phyloP scores from a whole-genome alignment of 108 stramenopile species.

The Craspedostauros australis region DNA sequence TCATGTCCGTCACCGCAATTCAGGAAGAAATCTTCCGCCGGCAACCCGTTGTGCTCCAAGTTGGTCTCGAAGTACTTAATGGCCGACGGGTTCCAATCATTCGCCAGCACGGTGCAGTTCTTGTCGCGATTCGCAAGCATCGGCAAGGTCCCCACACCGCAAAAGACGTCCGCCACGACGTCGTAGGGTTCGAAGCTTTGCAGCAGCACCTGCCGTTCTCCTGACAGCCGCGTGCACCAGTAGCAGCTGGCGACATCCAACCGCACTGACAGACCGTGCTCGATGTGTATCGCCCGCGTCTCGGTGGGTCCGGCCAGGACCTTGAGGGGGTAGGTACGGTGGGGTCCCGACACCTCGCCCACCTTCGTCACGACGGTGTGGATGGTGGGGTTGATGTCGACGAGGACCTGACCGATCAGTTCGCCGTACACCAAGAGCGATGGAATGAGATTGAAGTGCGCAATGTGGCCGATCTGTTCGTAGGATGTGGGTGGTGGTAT shows the following conservation, averaged over 20 bases:
- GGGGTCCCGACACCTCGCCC: conserved; percentile 85
- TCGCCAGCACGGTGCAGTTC: conserved; percentile 59
- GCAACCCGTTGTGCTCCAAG: conserved; percentile 20
- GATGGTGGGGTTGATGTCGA: conserved; percentile 72
- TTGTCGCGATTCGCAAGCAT: conserved; percentile 47
- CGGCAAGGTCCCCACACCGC: conserved; percentile 93
- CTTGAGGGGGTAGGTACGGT: conserved; percentile 90
- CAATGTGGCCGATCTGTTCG: conserved; percentile 94
- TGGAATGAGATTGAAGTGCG: conserved; percentile 89
- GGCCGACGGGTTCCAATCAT: conserved; percentile 87
- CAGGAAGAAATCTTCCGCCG: conserved; percentile 15
- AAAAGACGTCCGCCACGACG: conserved; percentile 88
- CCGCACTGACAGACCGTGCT: conserved; percentile 66
- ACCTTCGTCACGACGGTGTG: conserved; percentile 94
- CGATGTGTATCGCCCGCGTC: conserved; percentile 61
- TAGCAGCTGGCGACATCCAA: conserved; percentile 93
- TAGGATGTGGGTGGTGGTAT: conserved; percentile 78
- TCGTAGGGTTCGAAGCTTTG: conserved; percentile 32
- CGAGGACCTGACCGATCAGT: conserved; percentile 86
- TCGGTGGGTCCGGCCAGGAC: conserved; percentile 63
- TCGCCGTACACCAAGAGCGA: conserved; percentile 70
- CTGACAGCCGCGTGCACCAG: conserved; percentile 89
- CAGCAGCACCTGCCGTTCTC: conserved; percentile 78
- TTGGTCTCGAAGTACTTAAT: conserved; percentile 29
- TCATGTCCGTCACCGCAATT: conserved; percentile 73